Evolutionary conservation across 345 rosid species (phyloP).

Genomic region (Syzygium jambos): DNA sequence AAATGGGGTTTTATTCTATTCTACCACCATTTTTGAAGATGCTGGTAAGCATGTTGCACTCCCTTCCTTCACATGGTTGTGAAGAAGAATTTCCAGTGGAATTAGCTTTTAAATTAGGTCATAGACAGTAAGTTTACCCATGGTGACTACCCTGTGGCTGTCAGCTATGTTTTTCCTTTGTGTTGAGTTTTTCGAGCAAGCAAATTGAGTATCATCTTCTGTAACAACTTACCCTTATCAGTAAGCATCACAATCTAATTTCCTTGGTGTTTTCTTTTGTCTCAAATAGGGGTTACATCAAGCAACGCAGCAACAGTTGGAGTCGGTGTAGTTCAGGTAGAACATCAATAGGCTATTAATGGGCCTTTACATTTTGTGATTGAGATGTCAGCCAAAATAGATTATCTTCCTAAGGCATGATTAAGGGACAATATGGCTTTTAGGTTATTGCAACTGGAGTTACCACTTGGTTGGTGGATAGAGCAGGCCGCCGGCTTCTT

Average conservation of each 20-base stretch:
- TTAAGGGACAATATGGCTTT: background rate
- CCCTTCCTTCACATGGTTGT: background rate
- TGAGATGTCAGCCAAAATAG: background rate
- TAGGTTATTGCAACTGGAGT: conserved; percentile 80
- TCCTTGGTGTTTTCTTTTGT: background rate
- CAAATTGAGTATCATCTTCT: background rate
- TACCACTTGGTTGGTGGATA: conserved; percentile 85
- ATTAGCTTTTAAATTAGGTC: background rate
- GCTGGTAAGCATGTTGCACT: conserved; percentile 46
- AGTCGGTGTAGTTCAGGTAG: conserved; percentile 87
- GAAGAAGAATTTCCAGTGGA: background rate
- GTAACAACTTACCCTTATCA: background rate
- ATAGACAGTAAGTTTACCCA: background rate
- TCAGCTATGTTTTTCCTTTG: background rate
- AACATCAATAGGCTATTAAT: background rate
- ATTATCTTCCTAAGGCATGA: background rate
- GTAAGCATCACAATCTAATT: background rate
- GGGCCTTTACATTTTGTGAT: background rate
- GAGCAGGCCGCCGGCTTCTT: conserved; percentile 76
- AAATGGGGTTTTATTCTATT: conserved; percentile 86
- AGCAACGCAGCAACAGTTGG: conserved; percentile 80
- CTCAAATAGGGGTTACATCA: conserved; percentile 57
- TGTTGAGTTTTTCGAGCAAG: background rate
- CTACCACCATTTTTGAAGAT: conserved; percentile 70
- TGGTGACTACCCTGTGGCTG: background rate